Evolutionary conservation across 371 early-diverging fungal species (phyloP), one percentile per base, ranked within the genome.

Genomic region (Syncephalastrum monosporum): DNA sequence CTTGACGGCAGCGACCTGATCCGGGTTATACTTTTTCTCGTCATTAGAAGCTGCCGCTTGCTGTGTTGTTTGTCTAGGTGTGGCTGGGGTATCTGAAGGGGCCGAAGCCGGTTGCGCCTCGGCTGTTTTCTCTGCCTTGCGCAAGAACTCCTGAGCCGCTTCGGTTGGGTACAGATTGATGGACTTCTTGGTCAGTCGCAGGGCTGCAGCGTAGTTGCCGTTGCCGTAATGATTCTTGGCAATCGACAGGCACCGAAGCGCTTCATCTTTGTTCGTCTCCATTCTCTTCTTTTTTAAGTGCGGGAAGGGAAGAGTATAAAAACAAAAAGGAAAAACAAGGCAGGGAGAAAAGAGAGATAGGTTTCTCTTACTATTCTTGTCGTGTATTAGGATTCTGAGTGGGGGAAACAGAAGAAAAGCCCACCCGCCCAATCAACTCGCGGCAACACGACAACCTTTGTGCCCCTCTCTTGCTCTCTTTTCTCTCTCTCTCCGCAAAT

Each of bases 211-310:
- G 47, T 68, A 71, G 71, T 96, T 84, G 15, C 89, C 91, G 13
- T 53, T 63, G 24, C 54, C 68, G 57, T 80, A 82, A 49, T 90
- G 83, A 7, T 71, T 68, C 61, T 86, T 86, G 14, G 95, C 94
- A 63, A 95, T 88, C 4, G 77, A 64, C 4, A 96, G 64, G 59
- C 94, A 92, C 13, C 90, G 76, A 27, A 75, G 45, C 4, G 97
- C 96, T 63, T 95, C 95, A 64, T 95, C 96, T 62, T 82, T 87
- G 75, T 97, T 97, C 57, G 85, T 83, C 63, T 90, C 93, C 93
- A 92, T 93, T 53, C 21, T 6, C 42, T 13, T 33, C 8, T 41
- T 42, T 15, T 6, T 25, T 25, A 47, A 5, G 19, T 29, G 29
- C 7, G 0, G 3, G 3, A 29, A 29, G 29, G 29, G 29, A 29